Evolutionary conservation across 2,329 filamentous ascomycete species (phyloP), one percentile per base, ranked within the genome.

Genomic region (Hymenoscyphus scutula): DNA sequence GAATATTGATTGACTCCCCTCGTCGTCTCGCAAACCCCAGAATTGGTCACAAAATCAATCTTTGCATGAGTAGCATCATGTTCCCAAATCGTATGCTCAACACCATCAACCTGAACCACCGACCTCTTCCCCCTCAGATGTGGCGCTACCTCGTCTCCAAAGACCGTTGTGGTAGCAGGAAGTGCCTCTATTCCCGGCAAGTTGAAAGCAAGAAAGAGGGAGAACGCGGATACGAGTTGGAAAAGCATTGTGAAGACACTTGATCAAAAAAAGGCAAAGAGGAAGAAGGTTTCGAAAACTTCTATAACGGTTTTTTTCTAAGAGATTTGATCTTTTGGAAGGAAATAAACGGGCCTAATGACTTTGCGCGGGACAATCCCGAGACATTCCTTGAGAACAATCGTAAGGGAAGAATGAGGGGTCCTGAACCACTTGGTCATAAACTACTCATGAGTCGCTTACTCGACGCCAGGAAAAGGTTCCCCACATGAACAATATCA

Each of bases 61-160:
- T 32, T 58, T 5, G 58, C 73, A 25, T 72, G 73, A 2, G 79
- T 80, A 2, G 74, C 75, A 8, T 74, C 74, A 66, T 81, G 79
- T 63, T 80, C 75, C 62, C 80, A 81, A 55, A 81, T 74, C 29
- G 73, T 78, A 67, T 78, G 79, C 8, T 73, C 74, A 30, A 72
- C 65, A 2, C 75, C 75, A 68, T 75, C 65, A 29, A 69, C 66
- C 54, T 69, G 64, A 27, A 74, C 66, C 38, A 68, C 68, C 1
- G 72, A 74, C 8, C 68, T 61, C 51, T 70, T 72, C 56, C 71
- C 68, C 60, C 61, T 48, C 41, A 48, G 11, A 23, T 48, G 19
- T 48, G 41, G 41, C 19, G n/a, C 41, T 48, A 23, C 41, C 41
- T 48, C 41, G 10, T 48, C 15, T 48, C 41, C 41, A 48, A 48